These are phyloP conservation scores for Saccharomyces hybrid DNA, from an alignment of 1,139 yeast species.

Conservation along the genomic window DNA sequence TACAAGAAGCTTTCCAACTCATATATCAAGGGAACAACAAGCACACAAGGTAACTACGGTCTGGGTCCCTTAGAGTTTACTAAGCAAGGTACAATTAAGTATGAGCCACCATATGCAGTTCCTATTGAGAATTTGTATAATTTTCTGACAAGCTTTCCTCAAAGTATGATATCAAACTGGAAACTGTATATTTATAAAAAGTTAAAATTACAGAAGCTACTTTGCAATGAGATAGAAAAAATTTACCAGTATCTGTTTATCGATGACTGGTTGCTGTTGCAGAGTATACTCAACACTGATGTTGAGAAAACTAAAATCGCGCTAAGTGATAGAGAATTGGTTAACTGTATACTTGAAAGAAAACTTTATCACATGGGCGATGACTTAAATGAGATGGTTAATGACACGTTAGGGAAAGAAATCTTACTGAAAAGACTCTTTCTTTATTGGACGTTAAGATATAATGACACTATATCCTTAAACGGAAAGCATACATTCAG, in stretches of 20 bases:
- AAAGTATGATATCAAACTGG: conserved; percentile 14
- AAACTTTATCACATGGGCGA: conserved; percentile 23
- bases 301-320: conserved; percentile 2
- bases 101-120: conserved; percentile 7
- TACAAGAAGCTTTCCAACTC: conserved; percentile 17
- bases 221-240: conserved; percentile 14
- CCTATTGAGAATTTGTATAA: not conserved
- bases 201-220: conserved; percentile 12
- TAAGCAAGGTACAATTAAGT: not conserved
- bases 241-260: conserved; percentile 23
- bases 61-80: not conserved
- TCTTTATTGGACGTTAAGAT: conserved; percentile 25
- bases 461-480: conserved; percentile 16
- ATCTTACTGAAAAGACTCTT: conserved; percentile 23
- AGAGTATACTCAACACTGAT: conserved; percentile 9
- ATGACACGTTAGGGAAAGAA: conserved; percentile 14
- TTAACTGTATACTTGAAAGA: conserved; percentile 25
- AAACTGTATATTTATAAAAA: conserved; percentile 14
- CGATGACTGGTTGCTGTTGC: conserved; percentile 28
- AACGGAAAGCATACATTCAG: conserved; percentile 15
- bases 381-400: conserved; percentile 25
- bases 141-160: not conserved
- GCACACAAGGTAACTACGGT: not conserved
- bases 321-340: conserved; percentile 23
- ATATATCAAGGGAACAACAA: conserved; percentile 1